These are phyloP conservation scores for Pseudozyma thailandica DNA, from an alignment of 1,284 basidiomycete genomes.

Conservation along the genomic window DNA sequence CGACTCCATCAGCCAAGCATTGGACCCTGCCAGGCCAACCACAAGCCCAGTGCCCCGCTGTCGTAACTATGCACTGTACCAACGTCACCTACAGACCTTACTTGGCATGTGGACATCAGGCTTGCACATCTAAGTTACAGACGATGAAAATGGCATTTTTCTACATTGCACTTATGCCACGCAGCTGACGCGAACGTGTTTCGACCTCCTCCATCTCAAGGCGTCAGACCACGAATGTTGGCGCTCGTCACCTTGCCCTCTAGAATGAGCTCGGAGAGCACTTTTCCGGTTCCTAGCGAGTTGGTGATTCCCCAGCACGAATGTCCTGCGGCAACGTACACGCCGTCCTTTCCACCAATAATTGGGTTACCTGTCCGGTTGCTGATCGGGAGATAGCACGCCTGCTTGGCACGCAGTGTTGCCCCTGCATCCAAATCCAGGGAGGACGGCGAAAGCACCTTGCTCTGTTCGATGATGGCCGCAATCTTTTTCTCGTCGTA, in stretches of 20 bases:
- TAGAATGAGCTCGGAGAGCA: constrained; percentile 72
- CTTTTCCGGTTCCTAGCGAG: constrained; percentile 72
- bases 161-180: too few relatives aligned
- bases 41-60: too few relatives aligned
- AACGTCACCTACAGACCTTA: too few relatives aligned
- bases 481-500: constrained; percentile 66
- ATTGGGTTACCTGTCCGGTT: constrained; percentile 71
- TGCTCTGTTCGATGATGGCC: constrained; percentile 70
- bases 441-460: constrained; percentile 70
- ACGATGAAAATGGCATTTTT: too few relatives aligned
- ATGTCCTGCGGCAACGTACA: constrained; percentile 71
- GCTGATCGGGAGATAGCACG: constrained; percentile 73
- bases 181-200: too few relatives aligned
- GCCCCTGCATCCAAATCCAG: constrained; percentile 66
- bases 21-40: too few relatives aligned
- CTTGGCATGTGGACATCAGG: too few relatives aligned
- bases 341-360: constrained; percentile 70
- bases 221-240: constrained; percentile 70
- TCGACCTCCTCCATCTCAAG: constrained; percentile 33
- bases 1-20: not conserved
- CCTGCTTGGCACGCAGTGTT: constrained; percentile 70
- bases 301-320: constrained; percentile 71
- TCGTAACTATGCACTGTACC: too few relatives aligned
- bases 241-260: constrained; percentile 71
- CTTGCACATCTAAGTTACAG: too few relatives aligned